Conservation (phyloP, 2,329 filamentous ascomycete species). For the Botryotinia calthae region DNA sequence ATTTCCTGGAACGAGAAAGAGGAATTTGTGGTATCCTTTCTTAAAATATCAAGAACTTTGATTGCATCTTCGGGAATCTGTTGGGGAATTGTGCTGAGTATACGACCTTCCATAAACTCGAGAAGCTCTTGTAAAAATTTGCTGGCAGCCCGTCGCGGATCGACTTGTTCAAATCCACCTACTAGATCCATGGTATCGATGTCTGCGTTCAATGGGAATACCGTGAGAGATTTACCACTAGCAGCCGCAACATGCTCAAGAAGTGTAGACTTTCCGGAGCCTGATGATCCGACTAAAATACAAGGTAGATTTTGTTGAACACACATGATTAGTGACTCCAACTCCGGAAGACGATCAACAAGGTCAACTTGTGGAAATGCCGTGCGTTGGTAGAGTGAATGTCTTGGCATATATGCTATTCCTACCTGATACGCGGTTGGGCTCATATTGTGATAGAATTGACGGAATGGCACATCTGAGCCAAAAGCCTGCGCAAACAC, state of each 20-base stretch:
- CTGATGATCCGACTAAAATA: constrained; percentile 81
- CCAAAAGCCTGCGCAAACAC: constrained; percentile 67
- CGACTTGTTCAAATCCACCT: constrained; percentile 93
- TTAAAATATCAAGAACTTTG: constrained; percentile 51
- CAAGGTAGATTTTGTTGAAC: constrained; percentile 84
- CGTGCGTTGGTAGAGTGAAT: constrained; percentile 52
- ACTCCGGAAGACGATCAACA: constrained; percentile 60
- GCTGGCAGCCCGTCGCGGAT: constrained; percentile 71
- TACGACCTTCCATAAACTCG: constrained; percentile 50
- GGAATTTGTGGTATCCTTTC: constrained; percentile 29
- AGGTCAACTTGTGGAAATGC: constrained; percentile 51
- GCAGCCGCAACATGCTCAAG: constrained; percentile 77
- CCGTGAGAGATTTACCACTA: constrained; percentile 71
- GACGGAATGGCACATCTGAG: constrained; percentile 45
- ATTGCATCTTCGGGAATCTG: constrained; percentile 49
- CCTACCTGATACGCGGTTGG: constrained; percentile 72
- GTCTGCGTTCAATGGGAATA: constrained; percentile 89
- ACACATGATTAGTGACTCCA: constrained; percentile 86
- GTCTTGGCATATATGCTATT: constrained; percentile 65
- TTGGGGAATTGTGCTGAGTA: constrained; percentile 49
- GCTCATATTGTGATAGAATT: constrained; percentile 70
- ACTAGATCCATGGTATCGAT: constrained; percentile 97
- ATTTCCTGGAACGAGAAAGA: constrained; percentile 32
- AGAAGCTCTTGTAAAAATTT: constrained; percentile 54
- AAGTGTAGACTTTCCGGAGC: constrained; percentile 81